Conservation (phyloP, 805 yeast genomes). For the Myxozyma kluyveri region DNA sequence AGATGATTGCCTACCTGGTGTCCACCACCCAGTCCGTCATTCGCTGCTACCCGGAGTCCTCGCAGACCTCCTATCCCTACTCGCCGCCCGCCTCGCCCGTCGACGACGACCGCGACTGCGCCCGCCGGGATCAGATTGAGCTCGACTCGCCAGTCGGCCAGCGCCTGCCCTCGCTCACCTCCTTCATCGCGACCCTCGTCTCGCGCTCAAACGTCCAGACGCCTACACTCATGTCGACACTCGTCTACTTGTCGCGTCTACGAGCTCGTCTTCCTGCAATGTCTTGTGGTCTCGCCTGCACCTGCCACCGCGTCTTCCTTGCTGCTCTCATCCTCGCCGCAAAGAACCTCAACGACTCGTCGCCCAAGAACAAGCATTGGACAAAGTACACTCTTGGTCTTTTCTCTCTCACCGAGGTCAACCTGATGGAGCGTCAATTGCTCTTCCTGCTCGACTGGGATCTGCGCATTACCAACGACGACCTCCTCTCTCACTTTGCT, state of each 20-base stretch:
- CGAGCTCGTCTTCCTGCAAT: constrained; percentile 76
- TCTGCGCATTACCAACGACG: constrained; percentile 65
- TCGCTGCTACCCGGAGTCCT: constrained; percentile 37
- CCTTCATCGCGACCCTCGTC: constrained; percentile 71
- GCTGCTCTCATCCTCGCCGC: constrained; percentile 91
- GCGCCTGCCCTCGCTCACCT: constrained; percentile 48
- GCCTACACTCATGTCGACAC: constrained; percentile 89
- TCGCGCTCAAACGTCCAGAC: constrained; percentile 87
- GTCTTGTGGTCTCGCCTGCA: constrained; percentile 84
- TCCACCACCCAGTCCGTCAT: constrained; percentile 43
- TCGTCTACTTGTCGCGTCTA: constrained; percentile 76
- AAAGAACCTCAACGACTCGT: constrained; percentile 85
- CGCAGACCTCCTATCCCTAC: constrained; percentile 34
- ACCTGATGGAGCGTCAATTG: constrained; percentile 86
- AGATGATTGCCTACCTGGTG: constrained; percentile 45
- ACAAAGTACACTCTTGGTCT: constrained; percentile 86
- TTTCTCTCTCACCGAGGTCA: constrained; percentile 71
- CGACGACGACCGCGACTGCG: constrained; percentile 1
- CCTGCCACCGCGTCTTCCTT: constrained; percentile 87
- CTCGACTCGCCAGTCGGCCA: constrained; percentile 4
- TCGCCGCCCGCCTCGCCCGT: constrained; percentile 45
- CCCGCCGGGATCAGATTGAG: too few relatives aligned
- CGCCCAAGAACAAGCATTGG: constrained; percentile 97
- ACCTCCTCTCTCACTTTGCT: constrained; percentile 63
- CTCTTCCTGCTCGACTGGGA: constrained; percentile 84